phyloP scores from a whole-genome alignment of 371 early-diverging fungal genomes.

The Rhizopus arrhizus region DNA sequence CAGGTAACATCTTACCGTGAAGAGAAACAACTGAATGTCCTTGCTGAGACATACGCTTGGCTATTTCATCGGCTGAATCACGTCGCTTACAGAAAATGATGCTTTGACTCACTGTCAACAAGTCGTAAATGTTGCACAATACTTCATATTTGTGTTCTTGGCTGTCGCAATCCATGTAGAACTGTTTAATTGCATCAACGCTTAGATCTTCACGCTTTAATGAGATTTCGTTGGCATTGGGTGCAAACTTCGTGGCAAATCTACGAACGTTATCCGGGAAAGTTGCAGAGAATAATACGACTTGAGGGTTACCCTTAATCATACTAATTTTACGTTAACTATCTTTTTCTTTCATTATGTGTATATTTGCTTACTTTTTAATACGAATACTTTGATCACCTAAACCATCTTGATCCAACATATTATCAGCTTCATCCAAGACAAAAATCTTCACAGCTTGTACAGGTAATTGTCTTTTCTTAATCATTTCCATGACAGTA shows the following conservation, averaged over 20 bases:
- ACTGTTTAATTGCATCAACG: slow-evolving; percentile 95
- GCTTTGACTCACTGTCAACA: slow-evolving; percentile 94
- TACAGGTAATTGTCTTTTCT: slow-evolving; percentile 60
- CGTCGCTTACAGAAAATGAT: slow-evolving; percentile 94
- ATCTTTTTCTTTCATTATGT: neutral
- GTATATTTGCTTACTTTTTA: slow-evolving; percentile 58
- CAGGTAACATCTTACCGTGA: slow-evolving; percentile 85
- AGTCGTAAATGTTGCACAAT: slow-evolving; percentile 83
- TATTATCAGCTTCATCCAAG: slow-evolving; percentile 94
- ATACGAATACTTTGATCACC: slow-evolving; percentile 85
- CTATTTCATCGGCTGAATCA: slow-evolving; percentile 84
- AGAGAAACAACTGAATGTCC: slow-evolving; percentile 86
- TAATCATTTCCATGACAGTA: slow-evolving; percentile 76
- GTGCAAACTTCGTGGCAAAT: slow-evolving; percentile 81
- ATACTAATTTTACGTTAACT: slow-evolving; percentile 31
- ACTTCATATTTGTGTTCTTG: slow-evolving; percentile 83
- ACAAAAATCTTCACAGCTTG: slow-evolving; percentile 75
- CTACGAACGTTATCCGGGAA: slow-evolving; percentile 81
- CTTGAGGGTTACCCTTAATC: slow-evolving; percentile 74
- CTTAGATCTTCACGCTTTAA: slow-evolving; percentile 89
- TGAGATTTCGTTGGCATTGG: slow-evolving; percentile 83
- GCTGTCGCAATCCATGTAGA: slow-evolving; percentile 90
- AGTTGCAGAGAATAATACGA: slow-evolving; percentile 96
- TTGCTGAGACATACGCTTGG: slow-evolving; percentile 72
- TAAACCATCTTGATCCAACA: slow-evolving; percentile 87